These are phyloP conservation scores for Phytophthora pseudosyringae DNA, from an alignment of 352 stramenopile species.

Conservation along the genomic window DNA sequence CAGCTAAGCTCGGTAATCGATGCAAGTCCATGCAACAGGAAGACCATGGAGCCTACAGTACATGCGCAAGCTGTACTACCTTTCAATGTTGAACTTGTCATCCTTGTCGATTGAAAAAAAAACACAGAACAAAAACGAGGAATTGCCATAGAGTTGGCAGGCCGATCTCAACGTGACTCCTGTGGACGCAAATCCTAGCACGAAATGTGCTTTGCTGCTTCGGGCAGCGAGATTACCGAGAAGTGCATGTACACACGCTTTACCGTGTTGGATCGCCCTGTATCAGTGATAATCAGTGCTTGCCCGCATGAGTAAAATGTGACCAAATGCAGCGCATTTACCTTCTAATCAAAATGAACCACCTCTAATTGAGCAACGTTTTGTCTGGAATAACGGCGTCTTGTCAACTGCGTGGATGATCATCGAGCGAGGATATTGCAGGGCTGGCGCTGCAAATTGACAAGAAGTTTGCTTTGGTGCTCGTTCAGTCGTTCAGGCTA, in stretches of 20 bases:
- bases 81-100: slow-evolving; percentile 20
- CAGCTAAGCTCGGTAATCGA: not conserved
- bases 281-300: too few relatives aligned
- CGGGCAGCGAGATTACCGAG: not conserved
- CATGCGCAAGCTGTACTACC: not conserved
- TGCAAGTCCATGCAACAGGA: slow-evolving; percentile 6
- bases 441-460: slow-evolving; percentile 1
- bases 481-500: not conserved
- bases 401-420: not conserved
- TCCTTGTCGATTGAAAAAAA: slow-evolving; percentile 8
- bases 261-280: not conserved
- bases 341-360: too few relatives aligned
- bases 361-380: not conserved
- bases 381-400: not conserved
- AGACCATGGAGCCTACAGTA: not conserved
- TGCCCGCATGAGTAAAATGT: slow-evolving; percentile 3
- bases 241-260: not conserved
- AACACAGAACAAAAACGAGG: slow-evolving; percentile 9
- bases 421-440: not conserved
- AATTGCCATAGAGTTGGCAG: slow-evolving; percentile 24
- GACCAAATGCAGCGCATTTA: not conserved
- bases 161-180: slow-evolving; percentile 16
- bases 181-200: slow-evolving; percentile 18
- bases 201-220: slow-evolving; percentile 1
- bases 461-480: not conserved